Evolutionary conservation across 495 filamentous ascomycete species (phyloP).

Genomic region (Penicillium herquei): DNA sequence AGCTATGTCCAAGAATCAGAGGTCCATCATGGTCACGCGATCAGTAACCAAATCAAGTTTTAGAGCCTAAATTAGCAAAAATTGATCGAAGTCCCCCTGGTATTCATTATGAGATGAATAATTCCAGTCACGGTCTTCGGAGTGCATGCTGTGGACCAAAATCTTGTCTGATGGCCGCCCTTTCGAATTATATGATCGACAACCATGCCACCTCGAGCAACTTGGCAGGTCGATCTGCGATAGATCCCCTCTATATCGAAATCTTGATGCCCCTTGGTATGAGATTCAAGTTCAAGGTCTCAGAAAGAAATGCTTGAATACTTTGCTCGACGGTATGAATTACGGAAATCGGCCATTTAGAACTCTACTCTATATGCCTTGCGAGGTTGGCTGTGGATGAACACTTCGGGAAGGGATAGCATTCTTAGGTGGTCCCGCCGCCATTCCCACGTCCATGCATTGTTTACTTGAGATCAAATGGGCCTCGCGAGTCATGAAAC

Average conservation of each 20-base stretch:
- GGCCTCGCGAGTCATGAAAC: background rate
- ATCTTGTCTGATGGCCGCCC: constrained; percentile 8
- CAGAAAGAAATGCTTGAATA: constrained; percentile 14
- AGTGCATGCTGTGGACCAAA: too few relatives aligned
- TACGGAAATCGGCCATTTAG: background rate
- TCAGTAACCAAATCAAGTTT: background rate
- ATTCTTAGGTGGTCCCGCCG: constrained; percentile 16
- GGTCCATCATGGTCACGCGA: background rate
- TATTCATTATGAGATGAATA: too few relatives aligned
- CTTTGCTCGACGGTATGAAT: background rate
- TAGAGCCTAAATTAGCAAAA: background rate
- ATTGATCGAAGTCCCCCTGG: background rate
- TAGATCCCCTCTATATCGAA: background rate
- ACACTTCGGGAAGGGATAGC: constrained; percentile 27
- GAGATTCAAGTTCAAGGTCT: background rate
- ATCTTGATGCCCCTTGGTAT: constrained; percentile 25
- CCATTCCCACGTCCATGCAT: constrained; percentile 1
- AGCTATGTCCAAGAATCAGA: background rate
- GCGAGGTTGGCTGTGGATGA: constrained; percentile 4
- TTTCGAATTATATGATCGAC: constrained; percentile 20
- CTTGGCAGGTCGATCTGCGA: background rate
- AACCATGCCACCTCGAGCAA: background rate
- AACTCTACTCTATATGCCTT: constrained; percentile 11
- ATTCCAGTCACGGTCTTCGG: too few relatives aligned
- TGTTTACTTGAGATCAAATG: background rate